Evolutionary conservation across 2,329 filamentous ascomycete species (phyloP).

Genomic region (Aaosphaeria arxii): DNA sequence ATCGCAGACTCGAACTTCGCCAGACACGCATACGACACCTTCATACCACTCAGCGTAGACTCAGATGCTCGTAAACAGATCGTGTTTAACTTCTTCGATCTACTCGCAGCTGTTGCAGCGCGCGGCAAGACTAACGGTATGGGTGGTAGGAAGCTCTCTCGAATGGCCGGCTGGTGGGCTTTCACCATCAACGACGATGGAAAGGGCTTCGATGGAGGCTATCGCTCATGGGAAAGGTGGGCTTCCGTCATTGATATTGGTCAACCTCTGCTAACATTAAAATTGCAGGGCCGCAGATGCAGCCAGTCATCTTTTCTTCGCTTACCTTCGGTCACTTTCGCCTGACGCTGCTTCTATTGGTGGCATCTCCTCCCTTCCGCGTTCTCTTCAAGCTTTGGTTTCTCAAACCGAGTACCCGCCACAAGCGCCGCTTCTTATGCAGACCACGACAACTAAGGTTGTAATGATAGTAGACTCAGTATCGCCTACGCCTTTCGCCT

Average conservation of each 20-base stretch:
- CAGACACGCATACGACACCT: constrained; percentile 90
- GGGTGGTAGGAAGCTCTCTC: constrained; percentile 86
- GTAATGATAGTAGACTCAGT: constrained; percentile 96
- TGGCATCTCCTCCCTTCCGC: constrained; percentile 81
- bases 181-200: constrained; percentile 87
- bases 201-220: constrained; percentile 91
- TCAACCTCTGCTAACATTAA: constrained; percentile 20
- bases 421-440: constrained; percentile 70
- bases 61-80: constrained; percentile 82
- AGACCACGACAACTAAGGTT: constrained; percentile 79
- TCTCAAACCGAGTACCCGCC: constrained; percentile 95
- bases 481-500: constrained; percentile 88
- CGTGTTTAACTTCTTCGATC: constrained; percentile 94
- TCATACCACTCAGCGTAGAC: constrained; percentile 90
- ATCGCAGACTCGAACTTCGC: constrained; percentile 81
- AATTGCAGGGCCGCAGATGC: constrained; percentile 79
- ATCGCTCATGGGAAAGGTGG: constrained; percentile 81
- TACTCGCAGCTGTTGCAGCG: constrained; percentile 84
- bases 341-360: constrained; percentile 71
- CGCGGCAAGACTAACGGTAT: constrained; percentile 92
- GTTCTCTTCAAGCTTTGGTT: constrained; percentile 85
- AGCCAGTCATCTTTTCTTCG: constrained; percentile 95
- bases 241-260: constrained; percentile 20
- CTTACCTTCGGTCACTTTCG: constrained; percentile 84
- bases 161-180: constrained; percentile 97